Conservation (phyloP, 2,329 filamentous ascomycete species). For the Colletotrichum tofieldiae region DNA sequence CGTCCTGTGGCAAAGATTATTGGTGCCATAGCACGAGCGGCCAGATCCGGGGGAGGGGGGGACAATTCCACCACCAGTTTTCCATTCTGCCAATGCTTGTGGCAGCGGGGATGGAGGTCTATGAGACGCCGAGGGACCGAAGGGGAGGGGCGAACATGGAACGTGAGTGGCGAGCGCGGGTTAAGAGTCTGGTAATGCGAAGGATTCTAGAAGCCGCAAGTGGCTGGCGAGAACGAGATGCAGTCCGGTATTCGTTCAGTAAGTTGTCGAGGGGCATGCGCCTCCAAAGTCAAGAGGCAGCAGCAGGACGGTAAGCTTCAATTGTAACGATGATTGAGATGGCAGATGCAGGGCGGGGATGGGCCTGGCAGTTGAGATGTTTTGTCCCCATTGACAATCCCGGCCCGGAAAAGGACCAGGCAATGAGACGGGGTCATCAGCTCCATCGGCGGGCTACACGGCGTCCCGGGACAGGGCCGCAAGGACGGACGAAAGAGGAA, state of each 20-base stretch:
- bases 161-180: constrained; percentile 3
- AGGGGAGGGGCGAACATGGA: constrained; percentile 2
- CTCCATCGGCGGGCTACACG: constrained; percentile 11
- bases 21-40: not conserved
- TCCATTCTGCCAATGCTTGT: not conserved
- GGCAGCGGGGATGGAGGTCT: not conserved
- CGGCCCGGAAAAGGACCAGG: not conserved
- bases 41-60: not conserved
- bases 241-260: constrained; percentile 1
- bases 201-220: not conserved
- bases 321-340: constrained; percentile 28
- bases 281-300: not conserved
- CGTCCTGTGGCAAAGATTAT: constrained; percentile 18
- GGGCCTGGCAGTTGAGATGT: constrained; percentile 13
- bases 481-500: constrained; percentile 38
- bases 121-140: constrained; percentile 7
- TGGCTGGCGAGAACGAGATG: constrained; percentile 6
- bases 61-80: constrained; percentile 13
- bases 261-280: not conserved
- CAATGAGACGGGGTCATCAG: constrained; percentile 31
- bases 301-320: constrained; percentile 1
- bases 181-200: constrained; percentile 1
- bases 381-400: constrained; percentile 1
- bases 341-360: constrained; percentile 31
- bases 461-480: constrained; percentile 34